Evolutionary conservation across 2,329 filamentous ascomycete genomes (phyloP), one percentile per base, ranked within the genome.

Genomic region (Xylariales sp.): DNA sequence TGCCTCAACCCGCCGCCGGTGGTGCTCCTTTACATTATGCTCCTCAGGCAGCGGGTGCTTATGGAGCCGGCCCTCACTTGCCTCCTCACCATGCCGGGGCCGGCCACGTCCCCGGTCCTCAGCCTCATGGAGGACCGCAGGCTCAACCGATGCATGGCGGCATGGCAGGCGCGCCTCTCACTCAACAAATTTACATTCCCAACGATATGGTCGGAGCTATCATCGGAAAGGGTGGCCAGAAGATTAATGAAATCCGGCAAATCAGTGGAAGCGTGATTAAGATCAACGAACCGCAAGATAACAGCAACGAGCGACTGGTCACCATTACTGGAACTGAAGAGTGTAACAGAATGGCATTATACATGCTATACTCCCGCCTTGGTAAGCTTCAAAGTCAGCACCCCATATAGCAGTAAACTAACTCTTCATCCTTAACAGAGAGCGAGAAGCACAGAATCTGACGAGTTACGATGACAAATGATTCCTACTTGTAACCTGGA

Each of bases 161-260:
- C 14, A 60, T 90, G 54, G 83, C 85, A 28, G 88, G 87, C 36
- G 83, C 88, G 47, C 88, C 90, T 35, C 73, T 97, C 56, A 98
- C 93, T 4, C 93, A 98, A 65, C 93, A 98, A 65, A 98, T 98
- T 50, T 98, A 86, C 68, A 98, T 98, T 53, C 93, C 93, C 41
- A 98, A 98, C 60, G 93, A 98, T 57, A 97, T 98, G 93, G 93
- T 98, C 38, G 93, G 93, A 46, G 93, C 93, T 40, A 98, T 98
- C 55, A 98, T 98, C 53, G 93, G 93, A 56, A 98, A 98, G 69
- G 93, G 93, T 45, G 93, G 93, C 48, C 87, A 89, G 40, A 98
- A 98, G 78, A 98, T 98, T 74, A 98, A 98, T 60, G 93, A 98
- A 67, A 98, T 98, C 49, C 83, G 93, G 51, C 89, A 96, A 62